Conservation (phyloP, 176 grass and related monocot genomes). For the Carex kokanica region DNA sequence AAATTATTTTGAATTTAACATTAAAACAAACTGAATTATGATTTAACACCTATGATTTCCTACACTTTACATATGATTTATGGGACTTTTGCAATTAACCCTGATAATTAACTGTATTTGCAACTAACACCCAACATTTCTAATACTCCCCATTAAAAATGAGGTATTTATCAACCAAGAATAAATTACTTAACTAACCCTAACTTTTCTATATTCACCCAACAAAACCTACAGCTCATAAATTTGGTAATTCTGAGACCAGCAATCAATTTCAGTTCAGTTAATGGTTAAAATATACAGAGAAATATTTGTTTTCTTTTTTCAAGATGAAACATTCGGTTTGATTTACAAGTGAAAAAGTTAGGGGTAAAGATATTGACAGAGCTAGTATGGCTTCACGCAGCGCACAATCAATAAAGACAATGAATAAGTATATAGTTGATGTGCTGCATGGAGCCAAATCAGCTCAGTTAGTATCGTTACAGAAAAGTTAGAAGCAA, state of each 20-base stretch:
- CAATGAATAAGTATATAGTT: too few relatives aligned
- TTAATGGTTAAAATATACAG: too few relatives aligned
- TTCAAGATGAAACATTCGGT: not conserved
- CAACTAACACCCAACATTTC: not conserved
- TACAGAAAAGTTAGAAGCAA: not conserved
- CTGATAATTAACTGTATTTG: not conserved
- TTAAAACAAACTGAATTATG: constrained; percentile 27
- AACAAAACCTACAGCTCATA: not conserved
- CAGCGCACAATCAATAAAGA: too few relatives aligned
- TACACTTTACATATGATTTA: too few relatives aligned
- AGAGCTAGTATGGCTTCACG: too few relatives aligned
- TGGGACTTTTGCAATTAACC: constrained; percentile 1
- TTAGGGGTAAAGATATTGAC: too few relatives aligned
- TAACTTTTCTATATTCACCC: not conserved
- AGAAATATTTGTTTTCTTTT: not conserved
- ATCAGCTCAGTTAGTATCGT: too few relatives aligned
- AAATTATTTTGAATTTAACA: constrained; percentile 13
- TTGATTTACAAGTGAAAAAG: not conserved
- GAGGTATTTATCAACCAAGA: not conserved
- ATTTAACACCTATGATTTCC: constrained; percentile 4
- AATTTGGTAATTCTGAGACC: not conserved
- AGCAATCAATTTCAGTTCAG: too few relatives aligned
- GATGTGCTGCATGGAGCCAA: too few relatives aligned
- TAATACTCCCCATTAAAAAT: not conserved
- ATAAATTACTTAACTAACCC: not conserved